phyloP scores from a whole-genome alignment of 1,139 yeast genomes.

The Candida sojae region DNA sequence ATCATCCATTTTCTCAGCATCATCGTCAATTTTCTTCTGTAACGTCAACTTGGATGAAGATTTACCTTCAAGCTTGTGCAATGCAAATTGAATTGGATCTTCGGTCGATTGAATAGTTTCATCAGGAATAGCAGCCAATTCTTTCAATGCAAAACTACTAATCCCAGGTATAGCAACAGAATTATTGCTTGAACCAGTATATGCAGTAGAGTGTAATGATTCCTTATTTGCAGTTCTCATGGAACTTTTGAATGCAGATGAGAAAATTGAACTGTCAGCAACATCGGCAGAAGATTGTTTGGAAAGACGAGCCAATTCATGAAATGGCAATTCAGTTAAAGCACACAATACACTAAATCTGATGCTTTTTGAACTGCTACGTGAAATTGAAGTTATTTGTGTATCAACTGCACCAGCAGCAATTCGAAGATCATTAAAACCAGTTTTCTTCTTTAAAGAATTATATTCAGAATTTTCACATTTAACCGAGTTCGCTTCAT shows the following conservation, averaged over 20 bases:
- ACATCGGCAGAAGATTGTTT: slow-evolving; percentile 21
- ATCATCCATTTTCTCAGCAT: slow-evolving; percentile 18
- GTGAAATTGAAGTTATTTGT: slow-evolving; percentile 1
- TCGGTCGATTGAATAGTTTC: slow-evolving; percentile 59
- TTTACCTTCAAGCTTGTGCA: slow-evolving; percentile 76
- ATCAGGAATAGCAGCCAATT: slow-evolving; percentile 80
- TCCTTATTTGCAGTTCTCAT: slow-evolving; percentile 18
- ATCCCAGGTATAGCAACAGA: slow-evolving; percentile 63
- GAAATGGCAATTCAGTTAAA: slow-evolving; percentile 45
- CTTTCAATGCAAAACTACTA: slow-evolving; percentile 62
- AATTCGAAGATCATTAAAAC: slow-evolving; percentile 36
- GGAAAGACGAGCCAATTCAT: slow-evolving; percentile 16
- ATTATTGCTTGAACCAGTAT: slow-evolving; percentile 21
- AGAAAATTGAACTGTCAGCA: slow-evolving; percentile 40
- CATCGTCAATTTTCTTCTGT: slow-evolving; percentile 9
- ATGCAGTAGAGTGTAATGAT: slow-evolving; percentile 9
- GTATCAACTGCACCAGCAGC: slow-evolving; percentile 7
- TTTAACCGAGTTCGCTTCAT: slow-evolving; percentile 20
- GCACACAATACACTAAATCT: slow-evolving; percentile 44
- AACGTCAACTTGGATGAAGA: slow-evolving; percentile 19
- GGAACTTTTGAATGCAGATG: slow-evolving; percentile 28
- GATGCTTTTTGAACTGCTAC: slow-evolving; percentile 24
- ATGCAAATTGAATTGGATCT: slow-evolving; percentile 71
- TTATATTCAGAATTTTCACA: slow-evolving; percentile 9
- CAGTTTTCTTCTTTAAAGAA: slow-evolving; percentile 40